Conservation (phyloP, 805 yeast genomes). For the Candida jianshihensis region DNA sequence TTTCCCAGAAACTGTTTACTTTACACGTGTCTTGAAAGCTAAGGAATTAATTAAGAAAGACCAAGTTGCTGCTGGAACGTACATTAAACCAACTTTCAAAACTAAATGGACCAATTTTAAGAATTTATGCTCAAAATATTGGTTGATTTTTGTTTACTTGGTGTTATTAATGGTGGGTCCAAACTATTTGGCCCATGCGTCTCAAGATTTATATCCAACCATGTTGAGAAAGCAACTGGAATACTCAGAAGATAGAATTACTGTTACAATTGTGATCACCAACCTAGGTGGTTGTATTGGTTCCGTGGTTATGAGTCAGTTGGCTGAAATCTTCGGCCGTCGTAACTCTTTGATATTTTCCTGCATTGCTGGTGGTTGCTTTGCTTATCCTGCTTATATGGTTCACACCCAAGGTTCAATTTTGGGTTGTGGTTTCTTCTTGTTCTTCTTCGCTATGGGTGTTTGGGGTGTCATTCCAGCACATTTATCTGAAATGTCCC, state of each 20-base stretch:
- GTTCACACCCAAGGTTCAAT: constrained; percentile 32
- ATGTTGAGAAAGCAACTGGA: constrained; percentile 47
- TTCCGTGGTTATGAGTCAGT: constrained; percentile 50
- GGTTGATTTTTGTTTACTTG: constrained; percentile 54
- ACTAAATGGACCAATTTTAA: constrained; percentile 24
- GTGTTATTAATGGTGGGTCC: constrained; percentile 61
- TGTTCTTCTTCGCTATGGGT: constrained; percentile 62
- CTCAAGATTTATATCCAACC: constrained; percentile 70
- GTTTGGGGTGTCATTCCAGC: constrained; percentile 71
- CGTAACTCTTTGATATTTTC: constrained; percentile 47
- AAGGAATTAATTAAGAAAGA: constrained; percentile 20
- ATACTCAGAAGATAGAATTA: constrained; percentile 39
- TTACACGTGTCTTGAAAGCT: constrained; percentile 27
- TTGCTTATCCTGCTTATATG: constrained; percentile 54
- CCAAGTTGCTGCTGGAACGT: constrained; percentile 22
- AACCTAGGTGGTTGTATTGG: constrained; percentile 65
- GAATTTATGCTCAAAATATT: constrained; percentile 38
- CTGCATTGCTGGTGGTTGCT: constrained; percentile 50
- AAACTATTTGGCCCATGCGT: constrained; percentile 67
- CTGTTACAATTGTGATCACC: constrained; percentile 58
- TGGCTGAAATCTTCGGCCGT: constrained; percentile 56
- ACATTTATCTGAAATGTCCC: constrained; percentile 61
- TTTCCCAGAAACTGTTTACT: constrained; percentile 56
- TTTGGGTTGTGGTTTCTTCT: constrained; percentile 55
- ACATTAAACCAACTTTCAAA: constrained; percentile 20